Evolutionary conservation across 176 grass and related monocot genomes (phyloP).

Genomic region (Oryza australiensis): DNA sequence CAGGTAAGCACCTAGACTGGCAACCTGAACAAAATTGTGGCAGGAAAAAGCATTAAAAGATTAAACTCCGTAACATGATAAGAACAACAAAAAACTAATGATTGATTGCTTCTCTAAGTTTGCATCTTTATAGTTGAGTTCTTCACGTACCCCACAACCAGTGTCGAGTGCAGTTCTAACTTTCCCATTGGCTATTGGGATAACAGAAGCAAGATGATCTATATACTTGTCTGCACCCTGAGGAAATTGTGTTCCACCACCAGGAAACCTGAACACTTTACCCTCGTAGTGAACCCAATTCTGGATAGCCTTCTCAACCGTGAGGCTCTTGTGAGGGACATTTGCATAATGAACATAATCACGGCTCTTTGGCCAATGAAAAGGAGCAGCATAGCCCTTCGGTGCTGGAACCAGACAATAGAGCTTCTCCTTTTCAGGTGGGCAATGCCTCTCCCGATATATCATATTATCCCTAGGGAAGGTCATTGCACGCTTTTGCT

Average conservation of each 20-base stretch:
- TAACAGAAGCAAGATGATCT: constrained; percentile 66
- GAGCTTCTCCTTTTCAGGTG: constrained; percentile 58
- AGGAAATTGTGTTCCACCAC: constrained; percentile 86
- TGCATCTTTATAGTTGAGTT: not conserved
- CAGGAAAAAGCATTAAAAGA: constrained; percentile 5
- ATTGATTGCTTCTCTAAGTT: not conserved
- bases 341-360: constrained; percentile 82
- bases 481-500: constrained; percentile 73
- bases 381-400: constrained; percentile 66
- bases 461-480: constrained; percentile 72
- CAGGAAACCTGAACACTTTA: constrained; percentile 83
- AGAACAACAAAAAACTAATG: not conserved
- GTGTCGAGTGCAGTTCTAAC: constrained; percentile 86
- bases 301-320: constrained; percentile 86
- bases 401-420: constrained; percentile 81
- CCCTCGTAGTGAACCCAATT: constrained; percentile 92
- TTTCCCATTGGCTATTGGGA: constrained; percentile 62
- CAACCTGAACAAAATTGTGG: constrained; percentile 60
- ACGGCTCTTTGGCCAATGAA: constrained; percentile 81
- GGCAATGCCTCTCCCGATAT: constrained; percentile 86
- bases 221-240: constrained; percentile 81
- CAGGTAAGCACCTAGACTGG: constrained; percentile 86
- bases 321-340: constrained; percentile 80
- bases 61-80: constrained; percentile 3
- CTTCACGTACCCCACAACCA: constrained; percentile 77